A percentile compares a stretch with the other conserved stretches of the same genome.
Evolutionary conservation across 768 basidiomycete species (phyloP).

Genomic region (Lactarius hatsudake): DNA sequence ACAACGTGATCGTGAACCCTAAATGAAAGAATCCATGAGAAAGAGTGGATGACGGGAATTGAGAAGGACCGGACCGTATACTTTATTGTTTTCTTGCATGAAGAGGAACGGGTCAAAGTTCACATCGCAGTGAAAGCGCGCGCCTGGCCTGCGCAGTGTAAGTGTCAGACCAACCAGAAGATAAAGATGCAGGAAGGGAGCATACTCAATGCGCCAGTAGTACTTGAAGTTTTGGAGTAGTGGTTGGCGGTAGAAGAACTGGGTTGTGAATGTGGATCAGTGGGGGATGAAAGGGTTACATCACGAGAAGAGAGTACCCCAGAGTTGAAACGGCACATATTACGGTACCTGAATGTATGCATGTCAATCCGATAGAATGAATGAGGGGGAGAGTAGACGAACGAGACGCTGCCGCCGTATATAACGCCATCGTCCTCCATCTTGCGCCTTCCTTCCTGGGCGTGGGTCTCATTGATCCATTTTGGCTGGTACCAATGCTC

Average conservation of each 20-base stretch:
- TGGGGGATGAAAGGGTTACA: not conserved
- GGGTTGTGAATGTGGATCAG: not conserved
- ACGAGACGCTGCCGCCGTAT: conserved; percentile 25
- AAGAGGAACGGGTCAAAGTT: conserved; percentile 63
- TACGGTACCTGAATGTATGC: conserved; percentile 37
- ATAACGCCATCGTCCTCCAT: conserved; percentile 35
- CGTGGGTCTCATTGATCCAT: conserved; percentile 51
- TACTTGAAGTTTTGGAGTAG: conserved; percentile 74
- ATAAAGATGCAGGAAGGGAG: conserved; percentile 6
- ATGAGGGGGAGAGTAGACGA: not conserved
- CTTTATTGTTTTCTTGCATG: conserved; percentile 78
- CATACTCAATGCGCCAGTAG: conserved; percentile 90
- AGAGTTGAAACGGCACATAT: conserved; percentile 55
- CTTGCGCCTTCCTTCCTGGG: conserved; percentile 40
- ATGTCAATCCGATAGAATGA: not conserved
- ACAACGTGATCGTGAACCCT: conserved; percentile 79
- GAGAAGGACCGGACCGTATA: conserved; percentile 57
- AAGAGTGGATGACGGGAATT: not conserved
- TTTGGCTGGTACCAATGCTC: conserved; percentile 50
- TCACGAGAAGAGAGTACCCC: conserved; percentile 33
- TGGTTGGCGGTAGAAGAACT: conserved; percentile 85
- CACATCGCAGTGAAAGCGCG: conserved; percentile 80
- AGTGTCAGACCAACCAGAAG: not conserved
- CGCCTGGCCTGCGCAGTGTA: conserved; percentile 52
- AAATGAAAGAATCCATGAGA: not conserved